These are phyloP conservation scores for Phytophthora lateralis DNA, from an alignment of 352 stramenopile genomes.

Conservation along the genomic window DNA sequence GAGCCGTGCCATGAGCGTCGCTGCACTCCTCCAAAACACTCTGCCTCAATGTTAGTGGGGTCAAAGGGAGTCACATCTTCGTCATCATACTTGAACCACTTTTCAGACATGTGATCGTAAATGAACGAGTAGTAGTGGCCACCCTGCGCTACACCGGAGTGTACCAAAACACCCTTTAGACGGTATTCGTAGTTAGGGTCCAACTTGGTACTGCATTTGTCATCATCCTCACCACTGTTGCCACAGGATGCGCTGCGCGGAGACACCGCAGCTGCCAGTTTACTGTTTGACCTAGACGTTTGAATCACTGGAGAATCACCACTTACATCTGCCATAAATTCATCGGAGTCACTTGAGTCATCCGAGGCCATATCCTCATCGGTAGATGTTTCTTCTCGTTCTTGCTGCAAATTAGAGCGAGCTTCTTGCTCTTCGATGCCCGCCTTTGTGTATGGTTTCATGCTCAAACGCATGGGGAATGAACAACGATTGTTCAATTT, in stretches of 20 bases:
- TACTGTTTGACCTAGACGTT: constrained; percentile 28
- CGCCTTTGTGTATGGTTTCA: constrained; percentile 98
- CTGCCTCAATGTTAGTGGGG: constrained; percentile 94
- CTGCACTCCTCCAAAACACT: constrained; percentile 98
- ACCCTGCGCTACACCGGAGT: constrained; percentile 98
- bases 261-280: constrained; percentile 20
- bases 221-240: constrained; percentile 25
- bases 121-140: constrained; percentile 99
- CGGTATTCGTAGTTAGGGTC: constrained; percentile 97
- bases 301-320: constrained; percentile 32
- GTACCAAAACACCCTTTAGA: constrained; percentile 97
- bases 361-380: constrained; percentile 66
- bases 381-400: constrained; percentile 42
- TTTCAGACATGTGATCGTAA: constrained; percentile 87
- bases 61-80: constrained; percentile 99
- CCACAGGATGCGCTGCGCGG: constrained; percentile 17
- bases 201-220: constrained; percentile 32
- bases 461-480: constrained; percentile 98
- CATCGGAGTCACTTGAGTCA: constrained; percentile 55
- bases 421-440: constrained; percentile 94
- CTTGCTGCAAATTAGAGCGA: constrained; percentile 39
- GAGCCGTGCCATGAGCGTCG: constrained; percentile 93
- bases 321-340: constrained; percentile 66
- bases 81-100: constrained; percentile 99
- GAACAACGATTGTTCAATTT: constrained; percentile 99